Evolutionary conservation across 495 filamentous ascomycete species (phyloP).

Genomic region (Lasiosphaeris hirsuta): DNA sequence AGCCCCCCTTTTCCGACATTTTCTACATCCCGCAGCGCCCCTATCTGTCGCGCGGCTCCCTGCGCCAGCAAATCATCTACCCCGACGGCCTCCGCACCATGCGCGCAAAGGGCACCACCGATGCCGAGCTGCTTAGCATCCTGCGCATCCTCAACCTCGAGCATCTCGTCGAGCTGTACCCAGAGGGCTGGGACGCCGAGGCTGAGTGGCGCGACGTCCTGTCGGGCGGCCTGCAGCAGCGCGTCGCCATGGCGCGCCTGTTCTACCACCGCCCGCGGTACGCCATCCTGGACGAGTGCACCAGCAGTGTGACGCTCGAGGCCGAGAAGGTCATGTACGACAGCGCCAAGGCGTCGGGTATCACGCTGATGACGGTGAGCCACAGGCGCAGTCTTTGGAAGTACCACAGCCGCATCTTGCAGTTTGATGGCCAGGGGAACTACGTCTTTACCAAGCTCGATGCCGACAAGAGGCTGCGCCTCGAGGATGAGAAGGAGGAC

Average conservation of each 20-base stretch:
- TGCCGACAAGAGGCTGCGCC: constrained; percentile 74
- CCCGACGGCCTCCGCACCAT: constrained; percentile 86
- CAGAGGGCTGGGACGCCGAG: constrained; percentile 84
- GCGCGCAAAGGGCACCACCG: constrained; percentile 77
- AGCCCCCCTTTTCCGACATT: constrained; percentile 83
- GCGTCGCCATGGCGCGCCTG: constrained; percentile 94
- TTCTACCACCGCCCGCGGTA: constrained; percentile 93
- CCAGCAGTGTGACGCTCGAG: constrained; percentile 85
- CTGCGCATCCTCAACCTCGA: constrained; percentile 78
- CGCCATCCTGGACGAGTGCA: constrained; percentile 97
- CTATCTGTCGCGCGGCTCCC: constrained; percentile 81
- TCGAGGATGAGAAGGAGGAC: constrained; percentile 98
- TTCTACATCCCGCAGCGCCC: constrained; percentile 98
- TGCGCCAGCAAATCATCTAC: constrained; percentile 95
- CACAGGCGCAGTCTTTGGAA: constrained; percentile 92
- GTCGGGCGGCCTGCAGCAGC: constrained; percentile 87
- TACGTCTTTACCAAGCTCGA: constrained; percentile 90
- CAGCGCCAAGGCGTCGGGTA: constrained; percentile 82
- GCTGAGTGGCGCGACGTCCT: constrained; percentile 94
- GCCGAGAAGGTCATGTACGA: constrained; percentile 97
- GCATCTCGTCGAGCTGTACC: constrained; percentile 73
- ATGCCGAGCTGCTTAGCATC: constrained; percentile 73
- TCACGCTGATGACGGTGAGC: constrained; percentile 93
- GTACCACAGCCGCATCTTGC: constrained; percentile 88
- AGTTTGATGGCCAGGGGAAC: constrained; percentile 91